phyloP scores from a whole-genome alignment of 257 asterid genomes.

The Apocynum venetum region DNA sequence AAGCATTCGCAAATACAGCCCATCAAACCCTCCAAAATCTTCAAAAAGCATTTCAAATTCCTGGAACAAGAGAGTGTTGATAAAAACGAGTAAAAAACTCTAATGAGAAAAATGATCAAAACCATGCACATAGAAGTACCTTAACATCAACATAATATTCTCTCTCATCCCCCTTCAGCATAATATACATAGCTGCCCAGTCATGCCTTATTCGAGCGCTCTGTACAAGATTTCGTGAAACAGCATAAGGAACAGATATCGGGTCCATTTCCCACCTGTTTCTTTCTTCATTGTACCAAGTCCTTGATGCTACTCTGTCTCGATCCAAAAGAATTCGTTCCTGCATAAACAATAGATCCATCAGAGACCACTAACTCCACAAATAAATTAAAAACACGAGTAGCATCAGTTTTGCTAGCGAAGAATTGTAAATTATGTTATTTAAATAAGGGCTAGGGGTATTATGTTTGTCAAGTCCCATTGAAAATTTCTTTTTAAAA shows the following conservation, averaged over 20 bases:
- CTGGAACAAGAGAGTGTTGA: conserved; percentile 34
- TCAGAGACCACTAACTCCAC: not conserved
- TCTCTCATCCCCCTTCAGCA: conserved; percentile 75
- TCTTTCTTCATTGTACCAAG: conserved; percentile 78
- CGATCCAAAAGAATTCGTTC: conserved; percentile 75
- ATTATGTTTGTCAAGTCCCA: not conserved
- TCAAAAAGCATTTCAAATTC: conserved; percentile 82
- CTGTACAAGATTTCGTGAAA: conserved; percentile 75
- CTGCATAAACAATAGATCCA: conserved; percentile 34
- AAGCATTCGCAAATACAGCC: conserved; percentile 77
- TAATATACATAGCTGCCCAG: conserved; percentile 81
- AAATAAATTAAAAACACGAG: conserved; percentile 15
- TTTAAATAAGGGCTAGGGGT: not conserved
- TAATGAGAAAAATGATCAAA: conserved; percentile 11
- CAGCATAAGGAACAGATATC: conserved; percentile 86
- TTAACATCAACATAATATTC: conserved; percentile 78
- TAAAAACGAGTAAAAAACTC: conserved; percentile 5
- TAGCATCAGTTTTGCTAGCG: not conserved
- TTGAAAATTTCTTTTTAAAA: not conserved
- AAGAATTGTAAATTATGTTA: not conserved
- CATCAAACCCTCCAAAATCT: conserved; percentile 95
- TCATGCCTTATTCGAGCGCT: conserved; percentile 97
- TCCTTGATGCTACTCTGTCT: conserved; percentile 85
- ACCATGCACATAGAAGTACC: conserved; percentile 39
- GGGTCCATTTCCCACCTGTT: conserved; percentile 97